Evolutionary conservation across 371 early-diverging fungal species (phyloP).

Genomic region (Smittium culicis): DNA sequence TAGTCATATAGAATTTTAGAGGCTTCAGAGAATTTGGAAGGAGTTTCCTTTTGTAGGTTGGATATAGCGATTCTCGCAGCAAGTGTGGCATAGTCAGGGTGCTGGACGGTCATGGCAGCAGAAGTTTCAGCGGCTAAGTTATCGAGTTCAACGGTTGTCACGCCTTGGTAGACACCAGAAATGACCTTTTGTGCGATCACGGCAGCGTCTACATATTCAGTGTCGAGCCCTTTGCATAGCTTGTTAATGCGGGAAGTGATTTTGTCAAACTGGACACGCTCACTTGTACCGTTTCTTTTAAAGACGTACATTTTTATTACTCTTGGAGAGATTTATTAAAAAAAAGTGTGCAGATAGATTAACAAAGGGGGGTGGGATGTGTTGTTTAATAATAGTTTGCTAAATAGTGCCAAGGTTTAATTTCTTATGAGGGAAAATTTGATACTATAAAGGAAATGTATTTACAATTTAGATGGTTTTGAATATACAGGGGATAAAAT

Average conservation of each 20-base stretch:
- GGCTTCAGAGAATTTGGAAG: slow-evolving; percentile 79
- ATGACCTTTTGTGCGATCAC: slow-evolving; percentile 91
- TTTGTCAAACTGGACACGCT: slow-evolving; percentile 91
- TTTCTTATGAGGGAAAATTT: no score
- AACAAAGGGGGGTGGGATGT: neutral
- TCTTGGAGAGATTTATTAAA: neutral
- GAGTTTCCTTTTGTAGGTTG: slow-evolving; percentile 94
- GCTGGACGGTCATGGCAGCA: slow-evolving; percentile 92
- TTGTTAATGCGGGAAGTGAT: slow-evolving; percentile 83
- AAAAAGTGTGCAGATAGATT: neutral
- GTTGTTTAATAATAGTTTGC: slow-evolving; percentile 7
- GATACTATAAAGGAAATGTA: no score
- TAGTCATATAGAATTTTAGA: slow-evolving; percentile 74
- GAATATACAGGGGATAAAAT: no score
- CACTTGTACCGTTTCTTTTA: slow-evolving; percentile 59
- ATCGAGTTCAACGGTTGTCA: slow-evolving; percentile 90
- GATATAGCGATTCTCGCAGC: slow-evolving; percentile 97
- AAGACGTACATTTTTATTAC: slow-evolving; percentile 2
- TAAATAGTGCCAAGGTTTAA: slow-evolving; percentile 8
- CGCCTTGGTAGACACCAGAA: slow-evolving; percentile 90
- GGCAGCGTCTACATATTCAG: slow-evolving; percentile 80
- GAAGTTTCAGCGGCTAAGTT: slow-evolving; percentile 95
- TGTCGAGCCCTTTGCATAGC: slow-evolving; percentile 86
- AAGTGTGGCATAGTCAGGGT: slow-evolving; percentile 94
- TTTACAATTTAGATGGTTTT: no score